phyloP scores from a whole-genome alignment of 2,329 filamentous ascomycete genomes.

The Trichoderma semiorbis region DNA sequence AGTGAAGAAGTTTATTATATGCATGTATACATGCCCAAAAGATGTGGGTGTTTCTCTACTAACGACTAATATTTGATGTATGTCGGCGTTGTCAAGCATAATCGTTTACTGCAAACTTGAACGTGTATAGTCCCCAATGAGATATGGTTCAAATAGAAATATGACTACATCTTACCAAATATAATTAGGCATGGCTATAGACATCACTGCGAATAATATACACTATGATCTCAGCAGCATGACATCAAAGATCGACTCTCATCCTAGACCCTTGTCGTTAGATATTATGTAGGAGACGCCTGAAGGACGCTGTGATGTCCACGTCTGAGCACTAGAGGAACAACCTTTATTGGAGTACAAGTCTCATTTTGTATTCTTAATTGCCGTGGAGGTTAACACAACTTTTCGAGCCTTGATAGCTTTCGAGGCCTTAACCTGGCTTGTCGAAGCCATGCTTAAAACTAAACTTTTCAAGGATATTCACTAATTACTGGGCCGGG shows the following conservation, averaged over 20 bases:
- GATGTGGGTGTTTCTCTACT: too few species aligned
- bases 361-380: neutral
- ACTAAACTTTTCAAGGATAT: neutral
- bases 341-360: neutral
- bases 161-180: neutral
- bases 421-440: neutral
- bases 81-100: too few species aligned
- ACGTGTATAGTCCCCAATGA: neutral
- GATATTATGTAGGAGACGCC: neutral
- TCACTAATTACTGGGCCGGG: neutral
- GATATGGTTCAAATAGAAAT: neutral
- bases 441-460: neutral
- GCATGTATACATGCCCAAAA: too few species aligned
- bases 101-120: too few species aligned
- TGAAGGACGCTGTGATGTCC: neutral
- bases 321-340: neutral
- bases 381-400: neutral
- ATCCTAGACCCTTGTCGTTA: neutral
- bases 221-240: neutral
- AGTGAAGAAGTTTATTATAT: too few species aligned
- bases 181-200: neutral
- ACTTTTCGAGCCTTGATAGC: neutral
- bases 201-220: neutral
- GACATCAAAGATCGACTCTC: neutral
- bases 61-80: too few species aligned